A percentile compares a stretch with the other conserved stretches of the same genome.
These are phyloP conservation scores for Microdochium bolleyi DNA, from an alignment of 2,329 filamentous ascomycete genomes.

Conservation along the genomic window DNA sequence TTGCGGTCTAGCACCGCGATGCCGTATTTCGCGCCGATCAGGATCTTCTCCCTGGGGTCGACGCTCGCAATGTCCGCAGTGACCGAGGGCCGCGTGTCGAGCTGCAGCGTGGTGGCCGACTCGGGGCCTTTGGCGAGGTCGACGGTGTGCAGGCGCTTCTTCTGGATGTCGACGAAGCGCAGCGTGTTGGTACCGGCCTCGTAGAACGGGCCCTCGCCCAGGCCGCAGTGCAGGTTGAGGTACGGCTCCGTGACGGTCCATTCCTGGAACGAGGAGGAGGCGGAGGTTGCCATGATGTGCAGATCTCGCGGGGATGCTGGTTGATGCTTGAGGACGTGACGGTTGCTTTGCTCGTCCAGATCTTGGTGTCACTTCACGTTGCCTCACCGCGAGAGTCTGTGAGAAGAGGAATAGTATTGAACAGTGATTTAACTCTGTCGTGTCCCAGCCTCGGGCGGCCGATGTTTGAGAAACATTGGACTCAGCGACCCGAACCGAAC, in stretches of 20 bases:
- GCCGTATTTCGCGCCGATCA: conserved; percentile 75
- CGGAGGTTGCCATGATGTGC: conserved; percentile 20
- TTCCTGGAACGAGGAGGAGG: conserved; percentile 25
- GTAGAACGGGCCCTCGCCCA: conserved; percentile 71
- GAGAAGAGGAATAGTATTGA: too few species aligned
- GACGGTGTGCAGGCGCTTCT: conserved; percentile 64
- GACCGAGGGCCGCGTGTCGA: conserved; percentile 50
- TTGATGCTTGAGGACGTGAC: conserved; percentile 1
- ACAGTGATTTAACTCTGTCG: too few species aligned
- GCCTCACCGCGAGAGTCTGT: too few species aligned
- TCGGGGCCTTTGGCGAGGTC: conserved; percentile 54
- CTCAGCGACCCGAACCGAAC: too few species aligned
- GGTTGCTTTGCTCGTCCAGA: too few species aligned
- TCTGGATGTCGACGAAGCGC: conserved; percentile 78
- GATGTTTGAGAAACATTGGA: too few species aligned
- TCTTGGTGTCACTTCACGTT: background rate
- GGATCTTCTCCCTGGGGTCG: conserved; percentile 55
- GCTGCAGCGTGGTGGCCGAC: conserved; percentile 53
- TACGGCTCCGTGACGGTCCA: conserved; percentile 46
- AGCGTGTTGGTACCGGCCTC: conserved; percentile 57
- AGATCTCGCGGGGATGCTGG: background rate
- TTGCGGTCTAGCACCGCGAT: conserved; percentile 67
- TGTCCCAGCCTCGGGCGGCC: too few species aligned
- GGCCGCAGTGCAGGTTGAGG: conserved; percentile 54
- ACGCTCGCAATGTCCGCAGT: conserved; percentile 72